These are phyloP conservation scores for Ceratobasidium sp. DNA, from an alignment of 1,284 basidiomycete genomes.

Conservation along the genomic window DNA sequence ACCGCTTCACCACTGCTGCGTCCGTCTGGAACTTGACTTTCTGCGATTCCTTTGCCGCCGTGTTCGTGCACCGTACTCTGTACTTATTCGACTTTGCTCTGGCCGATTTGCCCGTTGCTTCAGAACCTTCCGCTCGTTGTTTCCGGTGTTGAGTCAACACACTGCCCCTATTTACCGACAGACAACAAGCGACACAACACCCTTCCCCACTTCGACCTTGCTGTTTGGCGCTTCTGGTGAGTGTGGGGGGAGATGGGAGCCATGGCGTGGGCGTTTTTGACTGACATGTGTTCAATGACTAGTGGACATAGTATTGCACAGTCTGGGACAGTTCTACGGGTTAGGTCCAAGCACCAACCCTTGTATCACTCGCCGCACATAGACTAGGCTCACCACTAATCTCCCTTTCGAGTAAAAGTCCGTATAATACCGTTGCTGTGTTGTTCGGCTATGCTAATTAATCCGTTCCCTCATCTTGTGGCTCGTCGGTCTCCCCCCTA, in stretches of 20 bases:
- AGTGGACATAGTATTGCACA: slow-evolving; percentile 25
- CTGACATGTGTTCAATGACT: neutral
- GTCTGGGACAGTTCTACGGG: slow-evolving; percentile 10
- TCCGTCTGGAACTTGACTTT: slow-evolving; percentile 31
- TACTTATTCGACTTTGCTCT: slow-evolving; percentile 3
- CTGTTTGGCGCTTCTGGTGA: slow-evolving; percentile 7
- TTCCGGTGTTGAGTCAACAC: slow-evolving; percentile 31
- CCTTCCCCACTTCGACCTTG: neutral
- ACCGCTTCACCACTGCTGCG: slow-evolving; percentile 34
- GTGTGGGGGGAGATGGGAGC: neutral
- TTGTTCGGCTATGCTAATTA: neutral
- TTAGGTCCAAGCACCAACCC: neutral
- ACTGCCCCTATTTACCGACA: slow-evolving; percentile 27
- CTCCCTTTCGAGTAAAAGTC: slow-evolving; percentile 19
- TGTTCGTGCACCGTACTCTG: slow-evolving; percentile 13
- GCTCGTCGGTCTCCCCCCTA: neutral
- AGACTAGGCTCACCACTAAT: neutral
- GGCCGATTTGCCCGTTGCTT: slow-evolving; percentile 26
- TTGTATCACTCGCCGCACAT: slow-evolving; percentile 15
- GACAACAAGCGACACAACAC: slow-evolving; percentile 24
- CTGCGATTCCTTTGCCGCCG: slow-evolving; percentile 1
- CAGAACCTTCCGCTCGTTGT: slow-evolving; percentile 31
- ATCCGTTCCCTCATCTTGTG: neutral
- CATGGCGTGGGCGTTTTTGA: neutral
- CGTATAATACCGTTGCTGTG: neutral